Conservation (phyloP, 306 rosid genomes). For the Styphnolobium japonicum region DNA sequence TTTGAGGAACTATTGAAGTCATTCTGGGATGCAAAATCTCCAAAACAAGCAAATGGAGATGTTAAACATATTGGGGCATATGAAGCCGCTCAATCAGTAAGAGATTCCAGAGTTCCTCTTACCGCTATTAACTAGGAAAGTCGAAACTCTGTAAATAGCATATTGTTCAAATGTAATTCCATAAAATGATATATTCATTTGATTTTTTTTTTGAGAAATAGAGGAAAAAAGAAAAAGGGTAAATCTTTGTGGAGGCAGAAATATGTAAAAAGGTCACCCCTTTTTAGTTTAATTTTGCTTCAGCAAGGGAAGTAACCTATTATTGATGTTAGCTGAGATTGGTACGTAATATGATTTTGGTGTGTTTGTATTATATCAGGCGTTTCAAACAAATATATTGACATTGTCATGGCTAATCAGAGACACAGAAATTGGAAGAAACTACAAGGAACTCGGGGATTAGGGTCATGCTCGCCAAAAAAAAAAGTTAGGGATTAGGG, state of each 20-base stretch:
- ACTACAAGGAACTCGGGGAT: too few species aligned
- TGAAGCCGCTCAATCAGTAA: constrained; percentile 78
- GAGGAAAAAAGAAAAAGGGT: neutral
- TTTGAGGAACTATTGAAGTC: constrained; percentile 84
- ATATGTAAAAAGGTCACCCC: constrained; percentile 5
- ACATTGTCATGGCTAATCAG: neutral
- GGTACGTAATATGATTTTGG: constrained; percentile 20
- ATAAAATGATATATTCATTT: constrained; percentile 44
- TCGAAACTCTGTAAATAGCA: constrained; percentile 60
- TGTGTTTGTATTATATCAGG: constrained; percentile 11
- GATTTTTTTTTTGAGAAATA: constrained; percentile 21
- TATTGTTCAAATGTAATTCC: constrained; percentile 47
- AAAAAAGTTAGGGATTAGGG: too few species aligned
- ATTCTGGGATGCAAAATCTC: constrained; percentile 82
- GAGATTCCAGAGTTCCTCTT: constrained; percentile 98
- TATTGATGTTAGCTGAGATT: constrained; percentile 24
- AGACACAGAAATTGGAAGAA: neutral
- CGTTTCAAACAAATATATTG: neutral
- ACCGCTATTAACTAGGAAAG: constrained; percentile 80
- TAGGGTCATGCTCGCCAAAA: too few species aligned
- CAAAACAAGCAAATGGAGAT: constrained; percentile 86
- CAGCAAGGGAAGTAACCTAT: neutral
- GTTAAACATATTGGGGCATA: constrained; percentile 60
- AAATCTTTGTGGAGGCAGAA: constrained; percentile 24
- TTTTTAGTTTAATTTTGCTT: constrained; percentile 2